Evolutionary conservation across 2,329 filamentous ascomycete genomes (phyloP).

Genomic region (Fusarium caatingaense): DNA sequence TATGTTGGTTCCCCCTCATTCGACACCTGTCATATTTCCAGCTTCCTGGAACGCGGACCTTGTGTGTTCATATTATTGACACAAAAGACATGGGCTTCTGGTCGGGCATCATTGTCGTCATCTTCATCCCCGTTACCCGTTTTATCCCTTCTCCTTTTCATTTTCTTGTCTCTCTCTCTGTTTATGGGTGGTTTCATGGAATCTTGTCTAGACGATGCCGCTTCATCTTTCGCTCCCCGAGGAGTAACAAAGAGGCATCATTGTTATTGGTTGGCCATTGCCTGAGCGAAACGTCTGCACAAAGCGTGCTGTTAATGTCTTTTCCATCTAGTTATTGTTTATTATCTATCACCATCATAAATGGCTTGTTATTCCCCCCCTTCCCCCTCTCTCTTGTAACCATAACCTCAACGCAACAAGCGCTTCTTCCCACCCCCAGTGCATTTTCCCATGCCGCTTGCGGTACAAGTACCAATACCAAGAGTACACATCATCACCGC

Average conservation of each 20-base stretch:
- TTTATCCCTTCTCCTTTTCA: neutral
- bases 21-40: slow-evolving; percentile 23
- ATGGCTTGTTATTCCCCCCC: slow-evolving; percentile 4
- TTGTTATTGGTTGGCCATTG: slow-evolving; percentile 25
- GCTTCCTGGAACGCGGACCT: slow-evolving; percentile 27
- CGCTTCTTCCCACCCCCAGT: neutral
- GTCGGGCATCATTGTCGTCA: neutral
- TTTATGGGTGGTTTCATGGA: slow-evolving; percentile 17
- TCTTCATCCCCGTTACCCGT: neutral
- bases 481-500: slow-evolving; percentile 8
- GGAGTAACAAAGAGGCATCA: slow-evolving; percentile 35
- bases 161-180: neutral
- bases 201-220: slow-evolving; percentile 34
- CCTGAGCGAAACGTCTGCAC: slow-evolving; percentile 4
- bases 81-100: slow-evolving; percentile 1
- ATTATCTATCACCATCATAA: slow-evolving; percentile 17
- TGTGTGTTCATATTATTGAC: neutral
- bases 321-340: slow-evolving; percentile 6
- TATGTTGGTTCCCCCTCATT: slow-evolving; percentile 17
- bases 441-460: slow-evolving; percentile 16
- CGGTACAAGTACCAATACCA: slow-evolving; percentile 8
- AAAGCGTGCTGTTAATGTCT: slow-evolving; percentile 30
- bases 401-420: neutral
- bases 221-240: slow-evolving; percentile 26
- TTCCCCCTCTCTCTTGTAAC: slow-evolving; percentile 15